Evolutionary conservation across 441 rosid species (phyloP).

Genomic region (Croton setiger): DNA sequence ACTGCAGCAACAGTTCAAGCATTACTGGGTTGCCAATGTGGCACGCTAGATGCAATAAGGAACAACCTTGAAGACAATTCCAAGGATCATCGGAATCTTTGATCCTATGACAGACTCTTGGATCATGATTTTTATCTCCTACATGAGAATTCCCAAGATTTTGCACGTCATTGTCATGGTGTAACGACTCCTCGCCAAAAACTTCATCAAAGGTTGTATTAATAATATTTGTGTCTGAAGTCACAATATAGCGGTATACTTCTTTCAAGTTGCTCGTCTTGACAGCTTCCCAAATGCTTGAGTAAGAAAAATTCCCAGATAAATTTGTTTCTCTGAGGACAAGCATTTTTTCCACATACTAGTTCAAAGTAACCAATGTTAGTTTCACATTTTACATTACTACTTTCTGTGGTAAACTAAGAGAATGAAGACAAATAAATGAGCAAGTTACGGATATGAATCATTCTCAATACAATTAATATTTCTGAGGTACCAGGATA

Average conservation of each 20-base stretch:
- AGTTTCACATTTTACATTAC: conserved; percentile 12
- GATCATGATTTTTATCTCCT: conserved; percentile 43
- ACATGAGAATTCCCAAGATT: conserved; percentile 18
- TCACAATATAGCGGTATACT: conserved; percentile 66
- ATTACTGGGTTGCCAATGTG: conserved; percentile 52
- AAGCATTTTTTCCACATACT: conserved; percentile 77
- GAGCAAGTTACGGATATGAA: not conserved
- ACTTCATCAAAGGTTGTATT: conserved; percentile 63
- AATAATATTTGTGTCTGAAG: conserved; percentile 42
- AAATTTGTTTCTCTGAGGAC: conserved; percentile 40
- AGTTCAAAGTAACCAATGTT: conserved; percentile 18
- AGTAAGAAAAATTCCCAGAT: conserved; percentile 28
- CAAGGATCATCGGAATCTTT: conserved; percentile 56
- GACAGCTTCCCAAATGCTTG: conserved; percentile 75
- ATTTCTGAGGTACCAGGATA: not conserved
- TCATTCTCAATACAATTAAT: not conserved
- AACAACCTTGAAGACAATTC: conserved; percentile 82
- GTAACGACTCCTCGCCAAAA: conserved; percentile 36
- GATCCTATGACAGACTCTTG: conserved; percentile 53
- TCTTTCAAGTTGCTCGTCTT: conserved; percentile 59
- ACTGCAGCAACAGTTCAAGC: conserved; percentile 85
- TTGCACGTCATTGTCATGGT: conserved; percentile 37
- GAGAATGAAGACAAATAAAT: not conserved
- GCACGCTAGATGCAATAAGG: conserved; percentile 81
- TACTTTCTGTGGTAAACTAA: not conserved